Percentiles rank a stretch among this genome's conserved stretches.
Evolutionary conservation across 2,329 filamentous ascomycete genomes (phyloP).

Genomic region (Trichoderma hamatum): DNA sequence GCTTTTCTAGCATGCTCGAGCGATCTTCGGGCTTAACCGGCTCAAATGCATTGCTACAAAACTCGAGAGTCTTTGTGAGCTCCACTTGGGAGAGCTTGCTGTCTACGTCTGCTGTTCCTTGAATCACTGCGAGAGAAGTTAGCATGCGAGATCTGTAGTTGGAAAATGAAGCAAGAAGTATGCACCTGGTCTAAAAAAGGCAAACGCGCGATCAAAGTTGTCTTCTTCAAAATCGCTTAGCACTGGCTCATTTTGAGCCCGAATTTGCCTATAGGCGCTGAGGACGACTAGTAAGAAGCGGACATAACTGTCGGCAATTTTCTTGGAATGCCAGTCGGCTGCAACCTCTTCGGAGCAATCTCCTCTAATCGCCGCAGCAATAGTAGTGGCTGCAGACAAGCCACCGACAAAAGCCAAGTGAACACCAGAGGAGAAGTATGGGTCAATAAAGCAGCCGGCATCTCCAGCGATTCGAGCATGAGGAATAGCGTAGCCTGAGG

Average conservation of each 20-base stretch:
- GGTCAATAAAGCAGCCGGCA: conserved; percentile 53
- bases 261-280: conserved; percentile 43
- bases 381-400: conserved; percentile 49
- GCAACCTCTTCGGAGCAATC: conserved; percentile 41
- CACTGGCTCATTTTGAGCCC: conserved; percentile 41
- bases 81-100: conserved; percentile 37
- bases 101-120: conserved; percentile 38
- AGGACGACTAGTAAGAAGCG: conserved; percentile 44
- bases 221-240: conserved; percentile 47
- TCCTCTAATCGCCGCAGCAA: conserved; percentile 43
- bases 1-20: conserved; percentile 19
- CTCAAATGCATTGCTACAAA: conserved; percentile 38
- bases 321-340: conserved; percentile 47
- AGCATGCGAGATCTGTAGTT: neutral
- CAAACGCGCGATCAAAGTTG: conserved; percentile 48
- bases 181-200: conserved; percentile 44
- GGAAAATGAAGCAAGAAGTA: conserved; percentile 8
- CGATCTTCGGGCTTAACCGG: conserved; percentile 22
- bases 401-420: conserved; percentile 48
- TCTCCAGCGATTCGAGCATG: conserved; percentile 47
- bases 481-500: conserved; percentile 45
- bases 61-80: conserved; percentile 38
- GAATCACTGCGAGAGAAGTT: conserved; percentile 37
- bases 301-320: conserved; percentile 48
- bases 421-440: conserved; percentile 51